phyloP scores from a whole-genome alignment of 441 rosid genomes.

The Populus trichocarpa region DNA sequence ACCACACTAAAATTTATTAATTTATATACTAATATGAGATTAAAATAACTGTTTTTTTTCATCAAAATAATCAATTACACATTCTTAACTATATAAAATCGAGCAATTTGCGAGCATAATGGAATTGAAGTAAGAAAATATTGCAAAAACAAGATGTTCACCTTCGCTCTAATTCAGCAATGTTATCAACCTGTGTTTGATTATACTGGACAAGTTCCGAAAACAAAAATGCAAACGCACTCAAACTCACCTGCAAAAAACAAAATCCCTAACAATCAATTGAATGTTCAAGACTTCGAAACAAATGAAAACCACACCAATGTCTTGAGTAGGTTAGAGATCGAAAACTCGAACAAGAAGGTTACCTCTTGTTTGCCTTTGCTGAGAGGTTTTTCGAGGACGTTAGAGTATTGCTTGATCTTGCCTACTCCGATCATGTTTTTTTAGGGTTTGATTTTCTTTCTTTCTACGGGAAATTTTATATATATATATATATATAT shows the following conservation, averaged over 20 bases:
- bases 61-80: neutral
- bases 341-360: neutral
- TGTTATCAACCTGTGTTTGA: conserved; percentile 95
- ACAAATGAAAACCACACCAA: neutral
- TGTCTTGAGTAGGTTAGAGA: neutral
- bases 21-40: neutral
- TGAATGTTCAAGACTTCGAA: neutral
- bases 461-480: neutral
- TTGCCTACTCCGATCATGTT: conserved; percentile 94
- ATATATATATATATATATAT: too few relatives aligned
- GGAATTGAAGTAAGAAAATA: neutral
- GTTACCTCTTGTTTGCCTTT: conserved; percentile 97
- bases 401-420: conserved; percentile 87
- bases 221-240: conserved; percentile 59
- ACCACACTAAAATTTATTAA: neutral
- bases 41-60: neutral
- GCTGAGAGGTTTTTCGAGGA: conserved; percentile 92
- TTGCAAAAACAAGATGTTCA: conserved; percentile 10
- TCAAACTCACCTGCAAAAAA: conserved; percentile 73
- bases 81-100: neutral
- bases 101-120: neutral
- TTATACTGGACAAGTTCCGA: conserved; percentile 98
- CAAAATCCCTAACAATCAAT: neutral
- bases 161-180: conserved; percentile 93
- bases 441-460: neutral